Evolutionary conservation across 2,329 filamentous ascomycete species (phyloP).

Genomic region (Colletotrichum godetiae): DNA sequence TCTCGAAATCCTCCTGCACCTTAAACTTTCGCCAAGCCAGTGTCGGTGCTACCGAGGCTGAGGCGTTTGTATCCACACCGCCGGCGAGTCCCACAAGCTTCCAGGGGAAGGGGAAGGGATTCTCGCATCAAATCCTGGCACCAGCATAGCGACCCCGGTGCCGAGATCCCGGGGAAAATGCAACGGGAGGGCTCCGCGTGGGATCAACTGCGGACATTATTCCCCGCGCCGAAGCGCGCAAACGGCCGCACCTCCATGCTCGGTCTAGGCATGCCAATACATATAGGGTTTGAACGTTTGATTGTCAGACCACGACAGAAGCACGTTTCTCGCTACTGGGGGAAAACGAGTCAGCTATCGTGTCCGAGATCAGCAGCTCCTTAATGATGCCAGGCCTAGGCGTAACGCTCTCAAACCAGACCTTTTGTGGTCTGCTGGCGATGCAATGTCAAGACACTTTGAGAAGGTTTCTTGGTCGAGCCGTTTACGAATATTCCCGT

Average conservation of each 20-base stretch:
- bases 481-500: background rate
- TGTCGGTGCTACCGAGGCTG: background rate
- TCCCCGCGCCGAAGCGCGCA: background rate
- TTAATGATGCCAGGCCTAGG: background rate
- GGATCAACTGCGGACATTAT: background rate
- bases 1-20: background rate
- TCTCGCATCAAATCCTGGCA: background rate
- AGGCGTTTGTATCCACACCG: background rate
- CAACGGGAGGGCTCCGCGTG: background rate
- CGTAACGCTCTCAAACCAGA: background rate
- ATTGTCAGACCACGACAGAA: background rate
- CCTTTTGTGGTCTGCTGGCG: background rate
- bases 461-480: background rate
- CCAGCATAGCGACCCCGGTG: background rate
- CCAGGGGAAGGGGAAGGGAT: background rate
- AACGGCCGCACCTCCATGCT: background rate
- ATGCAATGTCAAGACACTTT: background rate
- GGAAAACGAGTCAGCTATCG: background rate
- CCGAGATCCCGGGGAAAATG: background rate
- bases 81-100: background rate
- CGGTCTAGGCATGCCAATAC: background rate
- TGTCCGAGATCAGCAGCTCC: background rate
- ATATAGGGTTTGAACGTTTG: background rate
- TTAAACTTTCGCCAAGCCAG: background rate
- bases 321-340: background rate